Evolutionary conservation across 768 basidiomycete species (phyloP).

Genomic region (Lactarius tabidus): DNA sequence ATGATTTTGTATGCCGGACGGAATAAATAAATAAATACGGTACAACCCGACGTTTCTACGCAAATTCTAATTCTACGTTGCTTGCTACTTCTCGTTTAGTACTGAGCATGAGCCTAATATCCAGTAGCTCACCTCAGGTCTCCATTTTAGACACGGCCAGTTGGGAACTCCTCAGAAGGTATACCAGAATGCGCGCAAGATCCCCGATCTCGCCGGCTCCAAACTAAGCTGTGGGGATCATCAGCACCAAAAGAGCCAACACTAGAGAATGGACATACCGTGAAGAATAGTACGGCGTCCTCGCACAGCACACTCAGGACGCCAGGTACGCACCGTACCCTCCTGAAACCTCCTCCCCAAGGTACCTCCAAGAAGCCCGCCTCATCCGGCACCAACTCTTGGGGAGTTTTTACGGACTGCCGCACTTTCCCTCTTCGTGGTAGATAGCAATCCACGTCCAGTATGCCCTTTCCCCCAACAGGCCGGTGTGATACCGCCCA

Average conservation of each 20-base stretch:
- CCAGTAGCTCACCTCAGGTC: no score
- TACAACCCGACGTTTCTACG: no score
- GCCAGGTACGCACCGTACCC: background rate
- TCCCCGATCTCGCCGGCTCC: background rate
- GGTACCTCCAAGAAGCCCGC: background rate
- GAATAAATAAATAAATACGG: no score
- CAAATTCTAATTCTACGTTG: no score
- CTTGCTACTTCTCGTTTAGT: no score
- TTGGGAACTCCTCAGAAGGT: background rate
- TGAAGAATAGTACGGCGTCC: slow-evolving; percentile 15
- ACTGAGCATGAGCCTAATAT: no score
- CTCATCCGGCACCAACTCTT: background rate
- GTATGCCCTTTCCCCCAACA: background rate
- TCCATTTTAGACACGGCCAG: no score
- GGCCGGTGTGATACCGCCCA: slow-evolving; percentile 9
- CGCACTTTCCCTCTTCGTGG: background rate
- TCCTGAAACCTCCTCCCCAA: background rate
- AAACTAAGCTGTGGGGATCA: background rate
- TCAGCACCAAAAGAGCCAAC: background rate
- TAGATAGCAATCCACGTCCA: slow-evolving; percentile 9
- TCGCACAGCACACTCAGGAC: slow-evolving; percentile 14
- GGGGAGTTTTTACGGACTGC: background rate
- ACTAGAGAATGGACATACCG: slow-evolving; percentile 1
- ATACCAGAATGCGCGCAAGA: slow-evolving; percentile 16
- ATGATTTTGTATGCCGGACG: no score